phyloP scores from a whole-genome alignment of 2,329 filamentous ascomycete genomes.

The Hirsutella rhossiliensis region DNA sequence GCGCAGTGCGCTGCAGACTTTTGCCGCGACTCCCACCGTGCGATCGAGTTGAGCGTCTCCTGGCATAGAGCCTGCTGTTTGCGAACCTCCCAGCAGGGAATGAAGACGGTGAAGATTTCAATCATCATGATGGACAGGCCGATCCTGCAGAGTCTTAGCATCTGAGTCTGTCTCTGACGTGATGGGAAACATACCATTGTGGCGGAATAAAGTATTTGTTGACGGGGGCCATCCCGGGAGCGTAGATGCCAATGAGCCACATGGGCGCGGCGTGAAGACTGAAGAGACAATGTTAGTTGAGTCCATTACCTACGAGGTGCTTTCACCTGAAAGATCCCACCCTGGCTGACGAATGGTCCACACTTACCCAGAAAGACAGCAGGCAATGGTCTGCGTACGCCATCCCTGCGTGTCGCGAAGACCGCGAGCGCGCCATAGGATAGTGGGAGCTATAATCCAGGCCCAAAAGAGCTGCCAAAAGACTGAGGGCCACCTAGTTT shows the following conservation, averaged over 20 bases:
- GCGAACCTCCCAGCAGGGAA: conserved; percentile 47
- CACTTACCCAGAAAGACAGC: conserved; percentile 31
- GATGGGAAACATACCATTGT: conserved; percentile 38
- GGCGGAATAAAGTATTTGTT: conserved; percentile 47
- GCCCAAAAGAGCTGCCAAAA: conserved; percentile 55
- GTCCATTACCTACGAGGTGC: too few species aligned
- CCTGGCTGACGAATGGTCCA: too few species aligned
- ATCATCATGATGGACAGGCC: conserved; percentile 49
- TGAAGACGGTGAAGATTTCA: conserved; percentile 51
- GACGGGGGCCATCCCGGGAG: conserved; percentile 35
- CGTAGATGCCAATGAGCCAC: conserved; percentile 50
- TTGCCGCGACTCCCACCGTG: conserved; percentile 32
- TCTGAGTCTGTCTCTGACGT: neutral
- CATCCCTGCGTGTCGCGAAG: conserved; percentile 56
- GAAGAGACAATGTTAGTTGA: neutral
- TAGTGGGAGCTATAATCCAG: conserved; percentile 47
- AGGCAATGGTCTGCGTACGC: conserved; percentile 48
- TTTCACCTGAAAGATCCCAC: too few species aligned
- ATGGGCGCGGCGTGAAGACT: conserved; percentile 54
- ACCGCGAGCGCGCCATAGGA: conserved; percentile 48
- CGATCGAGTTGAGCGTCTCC: conserved; percentile 36
- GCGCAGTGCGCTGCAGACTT: conserved; percentile 16
- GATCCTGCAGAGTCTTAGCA: conserved; percentile 26
- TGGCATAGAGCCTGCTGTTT: conserved; percentile 30
- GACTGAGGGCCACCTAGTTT: conserved; percentile 37